Evolutionary conservation across 2,329 filamentous ascomycete species (phyloP).

Genomic region (Microascus cirrosus): DNA sequence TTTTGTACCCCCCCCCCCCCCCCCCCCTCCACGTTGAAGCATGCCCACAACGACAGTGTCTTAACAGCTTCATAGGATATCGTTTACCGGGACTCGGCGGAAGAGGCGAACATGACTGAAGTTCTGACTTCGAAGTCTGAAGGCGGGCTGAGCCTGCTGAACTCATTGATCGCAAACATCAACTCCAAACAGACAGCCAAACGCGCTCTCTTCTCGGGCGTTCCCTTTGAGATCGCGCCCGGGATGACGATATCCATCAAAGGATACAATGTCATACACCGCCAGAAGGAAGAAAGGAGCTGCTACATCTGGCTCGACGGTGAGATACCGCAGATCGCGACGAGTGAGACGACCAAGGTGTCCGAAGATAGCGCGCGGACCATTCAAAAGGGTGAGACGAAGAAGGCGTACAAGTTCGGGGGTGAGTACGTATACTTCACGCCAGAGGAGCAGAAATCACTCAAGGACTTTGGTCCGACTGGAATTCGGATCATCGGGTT

Average conservation of each 20-base stretch:
- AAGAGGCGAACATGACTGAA: constrained; percentile 46
- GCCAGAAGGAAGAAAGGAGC: constrained; percentile 67
- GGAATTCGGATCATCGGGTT: constrained; percentile 87
- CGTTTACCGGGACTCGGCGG: constrained; percentile 67
- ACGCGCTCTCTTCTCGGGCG: constrained; percentile 71
- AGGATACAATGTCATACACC: constrained; percentile 81
- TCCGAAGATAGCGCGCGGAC: constrained; percentile 67
- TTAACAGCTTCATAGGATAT: constrained; percentile 53
- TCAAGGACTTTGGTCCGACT: constrained; percentile 73
- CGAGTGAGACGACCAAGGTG: constrained; percentile 61
- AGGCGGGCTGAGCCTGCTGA: constrained; percentile 68
- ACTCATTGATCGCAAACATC: constrained; percentile 73
- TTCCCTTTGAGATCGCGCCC: constrained; percentile 82
- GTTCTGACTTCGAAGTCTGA: constrained; percentile 55
- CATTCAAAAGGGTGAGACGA: constrained; percentile 71
- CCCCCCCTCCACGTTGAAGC: background rate
- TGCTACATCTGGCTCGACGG: constrained; percentile 83
- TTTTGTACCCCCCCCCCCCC: too few relatives aligned
- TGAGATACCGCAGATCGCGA: constrained; percentile 73
- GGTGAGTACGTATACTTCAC: constrained; percentile 82
- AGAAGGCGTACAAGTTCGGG: constrained; percentile 93
- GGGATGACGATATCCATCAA: constrained; percentile 81
- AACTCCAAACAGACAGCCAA: constrained; percentile 84
- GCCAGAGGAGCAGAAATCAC: constrained; percentile 66
- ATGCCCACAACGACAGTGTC: background rate